Evolutionary conservation across 257 asterid genomes (phyloP).

Genomic region (Solanum medicagineum): DNA sequence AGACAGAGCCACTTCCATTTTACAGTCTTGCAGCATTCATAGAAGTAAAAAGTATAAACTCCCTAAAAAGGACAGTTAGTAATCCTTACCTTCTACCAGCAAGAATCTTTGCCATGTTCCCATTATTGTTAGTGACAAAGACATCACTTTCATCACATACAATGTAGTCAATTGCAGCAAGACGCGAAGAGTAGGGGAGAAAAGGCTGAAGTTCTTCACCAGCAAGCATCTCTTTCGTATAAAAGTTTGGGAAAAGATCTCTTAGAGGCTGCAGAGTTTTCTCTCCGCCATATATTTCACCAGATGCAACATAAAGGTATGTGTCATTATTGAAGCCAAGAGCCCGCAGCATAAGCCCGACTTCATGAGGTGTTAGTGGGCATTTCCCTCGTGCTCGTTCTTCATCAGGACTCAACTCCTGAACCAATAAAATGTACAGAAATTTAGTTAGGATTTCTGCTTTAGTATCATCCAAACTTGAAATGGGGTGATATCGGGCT

Average conservation of each 20-base stretch:
- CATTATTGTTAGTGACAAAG: constrained; percentile 90
- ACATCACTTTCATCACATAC: constrained; percentile 98
- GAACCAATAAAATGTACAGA: constrained; percentile 5
- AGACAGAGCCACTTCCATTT: background rate
- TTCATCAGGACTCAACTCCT: constrained; percentile 92
- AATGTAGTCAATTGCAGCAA: constrained; percentile 90
- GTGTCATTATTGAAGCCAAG: constrained; percentile 86
- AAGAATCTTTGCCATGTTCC: constrained; percentile 98
- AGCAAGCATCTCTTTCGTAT: constrained; percentile 87
- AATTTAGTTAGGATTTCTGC: background rate
- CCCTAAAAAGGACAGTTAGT: background rate
- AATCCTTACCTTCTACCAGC: constrained; percentile 81
- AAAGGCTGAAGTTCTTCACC: constrained; percentile 65
- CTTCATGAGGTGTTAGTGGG: constrained; percentile 97
- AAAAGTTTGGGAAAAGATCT: constrained; percentile 89
- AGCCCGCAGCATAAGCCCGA: constrained; percentile 91
- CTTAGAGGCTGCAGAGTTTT: constrained; percentile 87
- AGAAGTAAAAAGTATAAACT: background rate
- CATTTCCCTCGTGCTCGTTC: constrained; percentile 92
- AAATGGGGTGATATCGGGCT: background rate
- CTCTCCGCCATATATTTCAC: constrained; percentile 98
- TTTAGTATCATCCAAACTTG: background rate
- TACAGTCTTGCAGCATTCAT: background rate
- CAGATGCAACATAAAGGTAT: constrained; percentile 84
- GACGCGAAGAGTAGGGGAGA: constrained; percentile 82